Percentiles rank a stretch among this genome's conserved stretches.
Conservation (phyloP, 345 rosid genomes). For the Pistacia atlantica region DNA sequence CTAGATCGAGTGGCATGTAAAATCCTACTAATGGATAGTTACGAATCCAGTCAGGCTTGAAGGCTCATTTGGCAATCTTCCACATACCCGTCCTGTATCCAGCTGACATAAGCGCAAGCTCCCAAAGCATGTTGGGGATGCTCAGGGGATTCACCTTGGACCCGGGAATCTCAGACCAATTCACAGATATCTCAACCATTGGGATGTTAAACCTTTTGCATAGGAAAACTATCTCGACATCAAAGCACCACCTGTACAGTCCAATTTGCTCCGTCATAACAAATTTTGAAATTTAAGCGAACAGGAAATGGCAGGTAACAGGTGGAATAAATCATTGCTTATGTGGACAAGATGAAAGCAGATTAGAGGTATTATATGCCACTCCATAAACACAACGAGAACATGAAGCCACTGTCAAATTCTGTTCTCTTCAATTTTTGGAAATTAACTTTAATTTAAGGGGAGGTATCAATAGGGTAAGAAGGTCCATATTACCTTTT, state of each 20-base stretch:
- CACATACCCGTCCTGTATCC: conserved; percentile 89
- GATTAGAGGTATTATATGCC: background rate
- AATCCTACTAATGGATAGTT: background rate
- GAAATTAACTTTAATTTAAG: background rate
- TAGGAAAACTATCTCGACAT: conserved; percentile 86
- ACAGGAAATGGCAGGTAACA: background rate
- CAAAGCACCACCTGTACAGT: conserved; percentile 95
- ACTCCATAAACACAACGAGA: background rate
- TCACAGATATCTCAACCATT: conserved; percentile 81
- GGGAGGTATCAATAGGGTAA: background rate
- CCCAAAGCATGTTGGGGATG: conserved; percentile 98
- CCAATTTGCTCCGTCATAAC: background rate
- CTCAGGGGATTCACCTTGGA: conserved; percentile 88
- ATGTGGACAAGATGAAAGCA: background rate
- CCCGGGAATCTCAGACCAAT: conserved; percentile 96
- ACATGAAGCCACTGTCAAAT: background rate
- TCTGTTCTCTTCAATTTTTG: background rate
- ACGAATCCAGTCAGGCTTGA: background rate
- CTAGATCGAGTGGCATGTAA: background rate
- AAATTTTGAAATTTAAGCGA: background rate
- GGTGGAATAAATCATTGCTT: background rate
- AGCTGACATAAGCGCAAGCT: conserved; percentile 83
- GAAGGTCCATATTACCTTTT: conserved; percentile 56
- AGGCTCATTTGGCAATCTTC: conserved; percentile 50
- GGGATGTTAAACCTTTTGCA: conserved; percentile 85